Conservation (phyloP, 805 yeast species). For the Geotrichum ghanense region DNA sequence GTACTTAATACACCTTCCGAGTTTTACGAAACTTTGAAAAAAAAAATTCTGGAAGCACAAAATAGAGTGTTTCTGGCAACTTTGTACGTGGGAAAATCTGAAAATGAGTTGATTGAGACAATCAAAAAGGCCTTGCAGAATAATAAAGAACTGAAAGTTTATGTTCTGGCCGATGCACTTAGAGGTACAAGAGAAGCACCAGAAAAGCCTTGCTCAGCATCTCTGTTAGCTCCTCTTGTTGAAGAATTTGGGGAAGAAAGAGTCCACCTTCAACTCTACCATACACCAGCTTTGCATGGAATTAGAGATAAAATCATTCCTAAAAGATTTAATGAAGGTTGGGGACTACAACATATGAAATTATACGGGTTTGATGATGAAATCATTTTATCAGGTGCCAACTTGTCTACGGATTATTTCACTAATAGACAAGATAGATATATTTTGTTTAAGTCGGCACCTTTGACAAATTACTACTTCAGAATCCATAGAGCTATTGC, state of each 20-base stretch:
- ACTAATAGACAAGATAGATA: slow-evolving; percentile 93
- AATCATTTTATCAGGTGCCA: slow-evolving; percentile 82
- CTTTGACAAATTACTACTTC: slow-evolving; percentile 62
- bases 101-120: slow-evolving; percentile 60
- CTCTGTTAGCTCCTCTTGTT: slow-evolving; percentile 55
- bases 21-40: slow-evolving; percentile 56
- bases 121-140: slow-evolving; percentile 45
- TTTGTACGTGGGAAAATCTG: slow-evolving; percentile 74
- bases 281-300: slow-evolving; percentile 77
- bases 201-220: slow-evolving; percentile 54
- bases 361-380: slow-evolving; percentile 91
- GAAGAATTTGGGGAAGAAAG: slow-evolving; percentile 51
- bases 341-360: slow-evolving; percentile 95
- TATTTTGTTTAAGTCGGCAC: slow-evolving; percentile 49
- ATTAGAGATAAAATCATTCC: slow-evolving; percentile 58
- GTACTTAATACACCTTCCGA: slow-evolving; percentile 54
- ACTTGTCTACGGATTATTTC: slow-evolving; percentile 82
- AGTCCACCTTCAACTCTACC: slow-evolving; percentile 75
- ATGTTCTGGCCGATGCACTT: slow-evolving; percentile 72
- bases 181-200: slow-evolving; percentile 94
- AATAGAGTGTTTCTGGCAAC: slow-evolving; percentile 69
- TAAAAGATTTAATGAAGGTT: slow-evolving; percentile 76
- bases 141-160: slow-evolving; percentile 55
- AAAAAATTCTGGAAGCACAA: slow-evolving; percentile 51
- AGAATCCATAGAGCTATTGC: slow-evolving; percentile 57